Evolutionary conservation across 2,329 filamentous ascomycete genomes (phyloP).

Genomic region (Fusarium begoniae): DNA sequence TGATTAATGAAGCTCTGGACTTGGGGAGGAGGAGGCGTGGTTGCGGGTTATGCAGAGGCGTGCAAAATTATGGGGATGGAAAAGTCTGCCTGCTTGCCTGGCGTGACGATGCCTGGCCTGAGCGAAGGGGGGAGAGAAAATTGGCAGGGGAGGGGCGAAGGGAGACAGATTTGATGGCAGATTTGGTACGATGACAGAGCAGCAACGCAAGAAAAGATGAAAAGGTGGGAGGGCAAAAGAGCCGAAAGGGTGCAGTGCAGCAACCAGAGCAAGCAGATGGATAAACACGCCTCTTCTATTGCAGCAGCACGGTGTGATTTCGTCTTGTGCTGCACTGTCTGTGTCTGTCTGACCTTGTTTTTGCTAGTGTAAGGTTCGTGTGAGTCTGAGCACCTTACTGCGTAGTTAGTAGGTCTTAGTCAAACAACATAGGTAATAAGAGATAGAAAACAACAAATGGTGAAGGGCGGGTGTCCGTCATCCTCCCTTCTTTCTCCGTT

Average conservation of each 20-base stretch:
- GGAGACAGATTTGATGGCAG: slow-evolving; percentile 36
- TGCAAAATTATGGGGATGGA: slow-evolving; percentile 44
- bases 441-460: slow-evolving; percentile 5
- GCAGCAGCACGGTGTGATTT: background rate
- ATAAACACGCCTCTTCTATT: slow-evolving; percentile 25
- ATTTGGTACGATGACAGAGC: slow-evolving; percentile 19
- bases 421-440: background rate
- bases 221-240: slow-evolving; percentile 33
- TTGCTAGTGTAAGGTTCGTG: background rate
- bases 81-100: slow-evolving; percentile 34
- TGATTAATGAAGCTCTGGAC: slow-evolving; percentile 52
- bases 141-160: slow-evolving; percentile 33
- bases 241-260: slow-evolving; percentile 26
- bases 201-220: background rate
- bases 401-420: background rate
- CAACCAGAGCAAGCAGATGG: slow-evolving; percentile 9
- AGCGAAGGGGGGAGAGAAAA: slow-evolving; percentile 7
- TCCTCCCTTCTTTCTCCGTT: slow-evolving; percentile 5
- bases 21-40: slow-evolving; percentile 50
- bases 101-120: slow-evolving; percentile 25
- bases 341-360: background rate
- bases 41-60: slow-evolving; percentile 48
- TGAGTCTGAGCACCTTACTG: slow-evolving; percentile 10
- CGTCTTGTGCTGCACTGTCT: background rate
- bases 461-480: slow-evolving; percentile 23